phyloP scores from a whole-genome alignment of 768 basidiomycete genomes.

The Chiua virens region DNA sequence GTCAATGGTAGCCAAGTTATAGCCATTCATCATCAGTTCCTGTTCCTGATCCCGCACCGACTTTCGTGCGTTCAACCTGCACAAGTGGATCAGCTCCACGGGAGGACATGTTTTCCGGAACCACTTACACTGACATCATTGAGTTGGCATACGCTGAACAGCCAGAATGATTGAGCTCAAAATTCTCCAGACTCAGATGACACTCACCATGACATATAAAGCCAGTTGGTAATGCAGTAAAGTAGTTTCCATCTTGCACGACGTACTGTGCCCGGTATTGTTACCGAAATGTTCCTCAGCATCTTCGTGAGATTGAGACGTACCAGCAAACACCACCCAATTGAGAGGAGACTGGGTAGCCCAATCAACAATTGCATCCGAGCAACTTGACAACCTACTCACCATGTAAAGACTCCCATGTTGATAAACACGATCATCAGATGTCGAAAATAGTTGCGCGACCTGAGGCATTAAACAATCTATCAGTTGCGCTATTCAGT shows the following conservation, averaged over 20 bases:
- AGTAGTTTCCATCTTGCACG: not conserved
- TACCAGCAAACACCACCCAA: slow-evolving; percentile 11
- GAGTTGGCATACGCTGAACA: slow-evolving; percentile 9
- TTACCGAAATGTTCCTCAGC: too few species aligned
- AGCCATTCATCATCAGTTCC: not conserved
- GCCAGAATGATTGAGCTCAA: not conserved
- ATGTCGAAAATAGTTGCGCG: slow-evolving; percentile 9
- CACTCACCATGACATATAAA: too few species aligned
- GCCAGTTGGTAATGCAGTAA: slow-evolving; percentile 1
- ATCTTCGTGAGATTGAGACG: too few species aligned
- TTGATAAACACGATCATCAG: slow-evolving; percentile 15
- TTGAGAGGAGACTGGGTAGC: slow-evolving; percentile 8
- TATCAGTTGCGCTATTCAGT: too few species aligned
- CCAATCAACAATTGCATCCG: too few species aligned
- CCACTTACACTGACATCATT: slow-evolving; percentile 16
- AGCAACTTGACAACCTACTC: not conserved
- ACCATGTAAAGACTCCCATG: slow-evolving; percentile 17
- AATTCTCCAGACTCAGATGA: too few species aligned
- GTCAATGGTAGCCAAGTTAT: slow-evolving; percentile 2
- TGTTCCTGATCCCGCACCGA: slow-evolving; percentile 2
- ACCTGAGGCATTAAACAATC: not conserved
- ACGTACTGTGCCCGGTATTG: slow-evolving; percentile 2
- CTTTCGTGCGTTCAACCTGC: slow-evolving; percentile 12
- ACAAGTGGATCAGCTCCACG: too few species aligned
- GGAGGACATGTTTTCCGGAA: too few species aligned